Evolutionary conservation across 2,329 filamentous ascomycete genomes (phyloP), one percentile per base, ranked within the genome.

Genomic region (Apiospora saccharicola): DNA sequence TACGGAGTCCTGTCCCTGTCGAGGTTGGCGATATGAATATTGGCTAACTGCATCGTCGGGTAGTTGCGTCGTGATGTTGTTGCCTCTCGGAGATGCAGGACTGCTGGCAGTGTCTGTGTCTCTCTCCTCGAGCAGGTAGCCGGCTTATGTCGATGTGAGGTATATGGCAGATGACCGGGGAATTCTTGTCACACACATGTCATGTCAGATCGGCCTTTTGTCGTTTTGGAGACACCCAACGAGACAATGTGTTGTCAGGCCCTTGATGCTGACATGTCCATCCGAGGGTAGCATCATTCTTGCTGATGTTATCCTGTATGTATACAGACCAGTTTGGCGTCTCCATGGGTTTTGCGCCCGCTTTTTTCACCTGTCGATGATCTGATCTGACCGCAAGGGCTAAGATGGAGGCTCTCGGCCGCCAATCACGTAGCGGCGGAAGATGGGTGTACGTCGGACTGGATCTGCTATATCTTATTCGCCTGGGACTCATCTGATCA

Each of bases 101-200:
- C 37, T 5, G 8, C n/a, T n/a, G n/a, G 34, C 57, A n/a, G n/a
- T 37, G 57, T 41, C 57, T 41, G n/a, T 30, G 26, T 30, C 2
- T 30, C 26, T 30, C 26, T 30, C 26, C 34, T 37, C 30, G 57
- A 64, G 57, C 57, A 64, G 57, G 22, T 41, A 64, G 57, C 57
- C 57, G 57, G 57, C 57, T 64, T 64, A 64, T 64, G 57, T 64
- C 34, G 57, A 64, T 22, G 57, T 22, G 57, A 64, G 30, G 57
- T 41, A 41, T 64, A 41, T 41, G 57, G 57, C 57, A 64, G 57
- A 64, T 64, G 57, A 64, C 57, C 34, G 34, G 57, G n/a, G n/a
- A 64, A 13, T n/a, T 64, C 57, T 64, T 64, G 57, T 64, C 57
- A n/a, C 57, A 64, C 57, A 37, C 57, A 64, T 41, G 57, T 64